phyloP scores from a whole-genome alignment of 805 yeast species.

The Groenewaldozyma tartarivorans region DNA sequence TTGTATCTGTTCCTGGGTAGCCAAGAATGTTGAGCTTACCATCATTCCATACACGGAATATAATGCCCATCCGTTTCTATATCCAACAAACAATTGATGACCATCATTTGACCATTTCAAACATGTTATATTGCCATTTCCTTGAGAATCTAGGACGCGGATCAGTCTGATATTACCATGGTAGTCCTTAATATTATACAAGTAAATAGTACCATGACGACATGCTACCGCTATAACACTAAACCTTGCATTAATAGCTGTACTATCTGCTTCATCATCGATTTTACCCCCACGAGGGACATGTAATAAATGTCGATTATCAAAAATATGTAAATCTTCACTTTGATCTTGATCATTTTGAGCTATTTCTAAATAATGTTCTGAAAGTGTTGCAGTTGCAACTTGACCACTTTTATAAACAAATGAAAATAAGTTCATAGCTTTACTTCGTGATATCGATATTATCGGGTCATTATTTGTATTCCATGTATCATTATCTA shows the following conservation, averaged over 20 bases:
- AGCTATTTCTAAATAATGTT: conserved; percentile 16
- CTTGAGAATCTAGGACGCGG: conserved; percentile 24
- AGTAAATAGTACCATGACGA: conserved; percentile 28
- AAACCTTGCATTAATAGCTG: conserved; percentile 34
- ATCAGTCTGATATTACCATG: conserved; percentile 24
- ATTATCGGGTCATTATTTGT: conserved; percentile 2
- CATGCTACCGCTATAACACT: conserved; percentile 33
- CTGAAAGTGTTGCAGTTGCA: conserved; percentile 23
- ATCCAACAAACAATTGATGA: conserved; percentile 25
- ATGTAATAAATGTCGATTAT: conserved; percentile 8
- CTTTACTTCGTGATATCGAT: conserved; percentile 16
- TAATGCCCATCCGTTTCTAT: conserved; percentile 38
- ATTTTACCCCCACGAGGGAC: conserved; percentile 2
- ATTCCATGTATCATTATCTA: neutral
- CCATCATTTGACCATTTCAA: conserved; percentile 32
- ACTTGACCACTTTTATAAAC: conserved; percentile 9
- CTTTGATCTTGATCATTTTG: conserved; percentile 8
- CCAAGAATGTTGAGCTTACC: conserved; percentile 31
- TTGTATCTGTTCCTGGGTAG: conserved; percentile 16
- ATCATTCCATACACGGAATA: conserved; percentile 41
- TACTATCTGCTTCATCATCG: conserved; percentile 15
- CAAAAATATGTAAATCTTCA: conserved; percentile 9
- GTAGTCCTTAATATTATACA: conserved; percentile 32
- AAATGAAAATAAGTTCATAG: conserved; percentile 12
- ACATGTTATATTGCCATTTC: conserved; percentile 19